Evolutionary conservation across 371 early-diverging fungal species (phyloP), one percentile per base, ranked within the genome.

Genomic region (Mucor piriformis): DNA sequence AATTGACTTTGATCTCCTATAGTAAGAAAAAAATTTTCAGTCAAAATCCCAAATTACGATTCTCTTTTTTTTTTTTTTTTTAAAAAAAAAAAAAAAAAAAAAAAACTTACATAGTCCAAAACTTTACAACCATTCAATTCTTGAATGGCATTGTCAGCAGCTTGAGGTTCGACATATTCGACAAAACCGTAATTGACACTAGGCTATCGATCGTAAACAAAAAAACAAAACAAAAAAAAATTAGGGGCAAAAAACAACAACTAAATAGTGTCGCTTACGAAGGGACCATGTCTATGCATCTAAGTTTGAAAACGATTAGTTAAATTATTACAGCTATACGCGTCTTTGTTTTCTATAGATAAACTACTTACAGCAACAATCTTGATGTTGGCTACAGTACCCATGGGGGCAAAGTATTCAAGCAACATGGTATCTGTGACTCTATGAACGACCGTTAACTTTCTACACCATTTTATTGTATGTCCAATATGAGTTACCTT

Each of bases 121-220:
- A 90, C 72, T 46, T 81, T 84, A 55, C 84, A 82, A 8, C 94
- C 94, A 63, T 92, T 91, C 69, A 94, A 77, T 27, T 66, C 76
- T 63, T 88, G 83, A 23, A 94, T 71, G 38, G 94, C 94, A 51
- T 68, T 63, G 34, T 91, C 90, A 20, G 96, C 96, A 33, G 82
- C 69, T 32, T 72, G 74, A 64, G 87, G 87, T 38, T 90, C 90
- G 33, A 60, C 70, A 79, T 88, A 92, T 69, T 94, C 95, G 47
- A 95, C 88, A 73, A 95, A 95, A 18, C 93, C 96, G 73, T 92
- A 95, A 74, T 90, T 92, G 57, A 90, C 73, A 18, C 88, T 46
- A 50, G 50, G 56, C 62, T 66, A 21, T 12, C 7, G 8, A 2
- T 18, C 40, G 20, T 3, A 3, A 20, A 37, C 1, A 52, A 21